Percentiles rank a stretch among this genome's conserved stretches.
phyloP scores from a whole-genome alignment of 352 stramenopile genomes.

The Phytophthora multivora region DNA sequence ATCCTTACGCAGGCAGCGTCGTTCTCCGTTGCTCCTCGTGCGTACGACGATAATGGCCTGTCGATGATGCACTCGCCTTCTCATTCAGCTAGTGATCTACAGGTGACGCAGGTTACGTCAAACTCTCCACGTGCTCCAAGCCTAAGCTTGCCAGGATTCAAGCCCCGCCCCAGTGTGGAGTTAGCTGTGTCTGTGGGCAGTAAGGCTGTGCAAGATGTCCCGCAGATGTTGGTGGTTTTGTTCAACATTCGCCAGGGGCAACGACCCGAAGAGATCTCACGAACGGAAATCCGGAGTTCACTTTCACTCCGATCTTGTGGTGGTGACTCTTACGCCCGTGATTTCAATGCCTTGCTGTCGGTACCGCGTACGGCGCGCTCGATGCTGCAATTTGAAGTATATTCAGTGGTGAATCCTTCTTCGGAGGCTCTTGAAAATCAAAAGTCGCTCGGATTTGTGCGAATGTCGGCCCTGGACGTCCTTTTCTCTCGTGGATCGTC shows the following conservation, averaged over 20 bases:
- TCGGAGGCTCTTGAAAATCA: conserved; percentile 64
- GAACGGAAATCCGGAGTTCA: conserved; percentile 77
- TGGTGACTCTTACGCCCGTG: conserved; percentile 74
- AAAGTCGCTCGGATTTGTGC: conserved; percentile 75
- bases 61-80: conserved; percentile 40
- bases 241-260: conserved; percentile 58
- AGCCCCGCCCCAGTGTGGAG: conserved; percentile 64
- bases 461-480: conserved; percentile 72
- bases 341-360: conserved; percentile 78
- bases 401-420: conserved; percentile 57
- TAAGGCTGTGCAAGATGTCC: conserved; percentile 65
- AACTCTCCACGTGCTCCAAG: conserved; percentile 50
- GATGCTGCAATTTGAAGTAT: conserved; percentile 86
- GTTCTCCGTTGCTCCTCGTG: conserved; percentile 23
- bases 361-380: conserved; percentile 64
- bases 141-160: conserved; percentile 72
- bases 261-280: conserved; percentile 61
- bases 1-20: conserved; percentile 52
- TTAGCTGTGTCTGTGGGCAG: conserved; percentile 78
- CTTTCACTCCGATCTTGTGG: conserved; percentile 73
- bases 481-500: conserved; percentile 79
- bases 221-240: conserved; percentile 80
- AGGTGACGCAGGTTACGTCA: conserved; percentile 3
- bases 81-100: conserved; percentile 23
- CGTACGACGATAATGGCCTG: conserved; percentile 54